Conservation (phyloP, 2,329 filamentous ascomycete genomes). For the Mollisiaceae sp. region DNA sequence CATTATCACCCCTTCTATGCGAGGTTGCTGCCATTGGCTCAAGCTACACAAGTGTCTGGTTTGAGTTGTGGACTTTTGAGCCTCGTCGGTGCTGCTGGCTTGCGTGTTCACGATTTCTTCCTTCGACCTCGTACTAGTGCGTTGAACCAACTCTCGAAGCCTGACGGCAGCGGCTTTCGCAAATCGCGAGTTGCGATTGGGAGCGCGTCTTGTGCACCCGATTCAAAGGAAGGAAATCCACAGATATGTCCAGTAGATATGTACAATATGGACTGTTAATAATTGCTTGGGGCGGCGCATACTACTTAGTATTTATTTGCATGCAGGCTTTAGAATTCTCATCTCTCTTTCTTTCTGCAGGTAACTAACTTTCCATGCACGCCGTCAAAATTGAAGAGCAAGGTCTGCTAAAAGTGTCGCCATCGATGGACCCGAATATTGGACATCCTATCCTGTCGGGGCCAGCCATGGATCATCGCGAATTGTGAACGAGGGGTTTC, state of each 20-base stretch:
- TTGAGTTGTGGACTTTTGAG: not conserved
- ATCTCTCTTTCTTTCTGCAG: not conserved
- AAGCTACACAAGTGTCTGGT: not conserved
- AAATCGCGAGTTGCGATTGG: no score
- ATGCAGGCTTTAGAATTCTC: not conserved
- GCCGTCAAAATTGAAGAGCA: not conserved
- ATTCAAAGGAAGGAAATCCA: not conserved
- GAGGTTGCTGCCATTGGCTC: not conserved
- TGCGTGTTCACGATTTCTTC: not conserved
- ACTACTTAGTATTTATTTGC: not conserved
- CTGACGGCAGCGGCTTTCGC: not conserved
- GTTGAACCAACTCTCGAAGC: not conserved
- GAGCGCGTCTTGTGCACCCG: not conserved
- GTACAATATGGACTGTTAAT: not conserved
- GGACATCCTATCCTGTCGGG: not conserved
- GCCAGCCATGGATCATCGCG: not conserved
- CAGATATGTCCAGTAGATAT: constrained; percentile 1
- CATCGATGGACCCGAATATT: not conserved
- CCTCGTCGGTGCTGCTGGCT: not conserved
- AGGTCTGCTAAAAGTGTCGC: not conserved
- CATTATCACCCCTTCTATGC: constrained; percentile 7
- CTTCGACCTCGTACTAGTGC: not conserved
- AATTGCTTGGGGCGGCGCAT: not conserved
- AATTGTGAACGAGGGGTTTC: constrained; percentile 11
- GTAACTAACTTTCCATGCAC: constrained; percentile 7